Percentiles rank a stretch among this genome's conserved stretches.
Evolutionary conservation across 257 asterid species (phyloP).

Genomic region (Solanum paucissectum): DNA sequence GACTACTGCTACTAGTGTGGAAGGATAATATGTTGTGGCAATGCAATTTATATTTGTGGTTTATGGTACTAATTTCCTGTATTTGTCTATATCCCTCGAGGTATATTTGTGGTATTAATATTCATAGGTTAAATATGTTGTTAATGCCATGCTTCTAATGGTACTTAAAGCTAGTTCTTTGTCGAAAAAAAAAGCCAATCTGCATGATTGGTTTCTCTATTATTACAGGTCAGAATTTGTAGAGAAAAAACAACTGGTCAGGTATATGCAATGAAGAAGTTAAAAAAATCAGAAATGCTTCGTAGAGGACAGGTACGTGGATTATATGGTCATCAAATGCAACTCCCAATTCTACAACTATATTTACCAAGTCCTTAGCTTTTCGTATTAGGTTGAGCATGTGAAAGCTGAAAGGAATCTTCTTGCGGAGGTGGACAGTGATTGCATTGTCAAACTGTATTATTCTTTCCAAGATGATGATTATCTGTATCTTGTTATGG

Average conservation of each 20-base stretch:
- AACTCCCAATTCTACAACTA: not conserved
- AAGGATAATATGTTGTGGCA: not conserved
- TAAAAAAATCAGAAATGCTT: constrained; percentile 43
- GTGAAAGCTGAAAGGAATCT: constrained; percentile 51
- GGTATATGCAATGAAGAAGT: constrained; percentile 40
- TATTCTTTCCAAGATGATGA: constrained; percentile 41
- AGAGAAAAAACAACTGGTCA: constrained; percentile 37
- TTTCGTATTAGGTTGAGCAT: constrained; percentile 32
- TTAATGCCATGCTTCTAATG: not conserved
- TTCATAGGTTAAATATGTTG: not conserved
- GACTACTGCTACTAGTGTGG: not conserved
- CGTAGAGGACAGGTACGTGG: constrained; percentile 36
- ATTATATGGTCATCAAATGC: not conserved
- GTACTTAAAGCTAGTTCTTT: not conserved
- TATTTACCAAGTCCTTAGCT: constrained; percentile 2
- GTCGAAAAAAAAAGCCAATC: not conserved
- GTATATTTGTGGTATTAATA: not conserved
- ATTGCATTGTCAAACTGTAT: constrained; percentile 39
- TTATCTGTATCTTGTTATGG: constrained; percentile 39
- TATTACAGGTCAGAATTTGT: constrained; percentile 31
- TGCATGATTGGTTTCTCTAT: not conserved
- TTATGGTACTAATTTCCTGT: not conserved
- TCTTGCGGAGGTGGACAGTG: constrained; percentile 38
- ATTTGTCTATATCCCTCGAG: not conserved
- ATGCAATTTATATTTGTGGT: not conserved